phyloP scores from a whole-genome alignment of 345 rosid species.

The Ailanthus altissimus region DNA sequence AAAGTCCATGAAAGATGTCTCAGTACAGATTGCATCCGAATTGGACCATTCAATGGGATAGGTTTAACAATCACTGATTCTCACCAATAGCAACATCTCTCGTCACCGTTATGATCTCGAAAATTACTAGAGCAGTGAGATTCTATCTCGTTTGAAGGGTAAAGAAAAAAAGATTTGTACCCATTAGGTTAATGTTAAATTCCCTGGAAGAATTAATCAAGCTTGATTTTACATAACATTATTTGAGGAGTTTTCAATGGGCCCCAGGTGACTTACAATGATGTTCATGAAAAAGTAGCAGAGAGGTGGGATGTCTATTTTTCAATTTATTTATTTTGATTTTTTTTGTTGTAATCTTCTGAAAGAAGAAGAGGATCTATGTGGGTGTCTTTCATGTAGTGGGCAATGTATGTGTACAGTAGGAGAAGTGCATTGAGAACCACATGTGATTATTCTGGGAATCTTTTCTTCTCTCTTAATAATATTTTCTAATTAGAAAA shows the following conservation, averaged over 20 bases:
- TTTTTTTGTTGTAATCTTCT: conserved; percentile 22
- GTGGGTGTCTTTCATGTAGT: conserved; percentile 32
- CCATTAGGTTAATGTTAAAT: background rate
- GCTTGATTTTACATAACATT: background rate
- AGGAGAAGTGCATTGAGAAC: conserved; percentile 29
- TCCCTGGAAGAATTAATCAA: conserved; percentile 7
- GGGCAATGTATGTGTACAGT: conserved; percentile 35
- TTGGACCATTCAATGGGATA: background rate
- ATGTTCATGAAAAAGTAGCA: conserved; percentile 29
- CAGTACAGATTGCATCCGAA: background rate
- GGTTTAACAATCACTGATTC: background rate
- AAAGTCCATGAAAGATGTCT: background rate
- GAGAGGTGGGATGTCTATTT: conserved; percentile 16
- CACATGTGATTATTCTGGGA: conserved; percentile 39
- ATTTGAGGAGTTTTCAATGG: background rate
- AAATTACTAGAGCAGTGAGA: background rate
- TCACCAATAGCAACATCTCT: background rate
- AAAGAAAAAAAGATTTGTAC: background rate
- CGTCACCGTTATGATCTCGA: background rate
- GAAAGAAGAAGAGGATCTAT: conserved; percentile 31
- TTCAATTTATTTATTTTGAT: conserved; percentile 8
- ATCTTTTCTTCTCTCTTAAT: conserved; percentile 32
- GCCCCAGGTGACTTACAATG: conserved; percentile 31
- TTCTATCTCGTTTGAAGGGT: background rate
- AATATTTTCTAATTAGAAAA: conserved; percentile 12